Base-by-base conservation (phyloP, 805 yeast genomes). In the Cyberlindnera amylophila region DNA sequence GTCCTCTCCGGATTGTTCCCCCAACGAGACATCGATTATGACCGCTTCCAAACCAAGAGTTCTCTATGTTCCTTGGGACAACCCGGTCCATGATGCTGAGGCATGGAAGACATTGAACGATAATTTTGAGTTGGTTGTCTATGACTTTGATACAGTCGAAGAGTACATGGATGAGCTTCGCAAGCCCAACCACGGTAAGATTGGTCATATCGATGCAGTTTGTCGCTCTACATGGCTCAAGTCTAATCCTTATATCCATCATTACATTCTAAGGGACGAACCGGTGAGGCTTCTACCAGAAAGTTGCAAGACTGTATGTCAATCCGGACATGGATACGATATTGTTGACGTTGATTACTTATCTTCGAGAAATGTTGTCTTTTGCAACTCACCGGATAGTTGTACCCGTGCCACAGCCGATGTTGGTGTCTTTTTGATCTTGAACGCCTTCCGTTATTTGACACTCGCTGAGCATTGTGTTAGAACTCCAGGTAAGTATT, bases 391-490 rank as follows among this genome's bases (percentile, higher is more conserved):
- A 0, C 69, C 72, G 13, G 58, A 65, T 41, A 58, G 64, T 3
- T 65, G 70, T 43, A 47, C 69, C 0, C 58, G 67, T 34, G 68
- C 72, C 2, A 67, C 72, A 11, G 69, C 69, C 5, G 72, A 67
- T 46, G 63, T 65, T 24, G 70, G 70, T 18, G 54, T 63, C 2
- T 57, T 47, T 23, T 42, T 66, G 28, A 57, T 67, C 4, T 30
- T 67, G 9, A 59, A 60, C 18, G 38, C 67, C 2, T 66, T 64
- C 48, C 57, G 71, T 38, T 65, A 66, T 27, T 44, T 64, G 4
- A 62, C 71, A 0, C 65, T 41, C 45, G 70, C 70, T 10, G 71
- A 66, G 37, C 57, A 65, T 38, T 63, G 70, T 46, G 59, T 64
- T 6, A 53, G 71, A 47, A 53, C 59, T 1, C 58, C 56, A 14